These are phyloP conservation scores for Senna siamea DNA, from an alignment of 306 rosid genomes.

Conservation along the genomic window DNA sequence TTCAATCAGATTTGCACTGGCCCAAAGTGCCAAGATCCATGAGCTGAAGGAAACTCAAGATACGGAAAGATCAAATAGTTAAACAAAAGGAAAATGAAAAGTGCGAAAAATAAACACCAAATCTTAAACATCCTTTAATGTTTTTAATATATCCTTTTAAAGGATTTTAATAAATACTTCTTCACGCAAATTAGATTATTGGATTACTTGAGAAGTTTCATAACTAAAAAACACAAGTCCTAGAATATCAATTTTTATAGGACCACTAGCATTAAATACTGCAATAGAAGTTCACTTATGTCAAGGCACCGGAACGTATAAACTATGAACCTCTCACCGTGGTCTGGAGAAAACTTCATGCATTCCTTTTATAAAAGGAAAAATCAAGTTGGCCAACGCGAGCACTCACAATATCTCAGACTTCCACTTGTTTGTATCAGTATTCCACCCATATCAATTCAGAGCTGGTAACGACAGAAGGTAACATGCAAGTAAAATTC, in stretches of 20 bases:
- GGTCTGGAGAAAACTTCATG: background rate
- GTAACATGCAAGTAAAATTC: slow-evolving; percentile 1
- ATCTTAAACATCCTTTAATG: background rate
- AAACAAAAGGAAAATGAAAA: too few relatives aligned
- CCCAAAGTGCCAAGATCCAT: background rate
- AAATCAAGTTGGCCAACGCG: background rate
- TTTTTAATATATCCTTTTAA: background rate
- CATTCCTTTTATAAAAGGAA: background rate
- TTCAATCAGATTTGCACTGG: background rate
- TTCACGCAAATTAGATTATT: background rate
- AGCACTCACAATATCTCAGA: background rate
- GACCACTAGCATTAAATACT: background rate
- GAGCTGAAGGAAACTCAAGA: background rate
- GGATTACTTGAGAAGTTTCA: background rate
- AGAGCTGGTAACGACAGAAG: background rate
- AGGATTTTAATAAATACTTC: background rate
- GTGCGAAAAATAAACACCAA: background rate
- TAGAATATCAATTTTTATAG: background rate
- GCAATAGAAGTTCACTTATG: background rate
- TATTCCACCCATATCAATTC: background rate
- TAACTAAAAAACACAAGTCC: background rate
- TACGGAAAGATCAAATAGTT: background rate
- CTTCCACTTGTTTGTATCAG: background rate
- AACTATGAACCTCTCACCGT: background rate
- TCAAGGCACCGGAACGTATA: background rate